Conservation (phyloP, 495 filamentous ascomycete species). For the Trichoderma parareesei region DNA sequence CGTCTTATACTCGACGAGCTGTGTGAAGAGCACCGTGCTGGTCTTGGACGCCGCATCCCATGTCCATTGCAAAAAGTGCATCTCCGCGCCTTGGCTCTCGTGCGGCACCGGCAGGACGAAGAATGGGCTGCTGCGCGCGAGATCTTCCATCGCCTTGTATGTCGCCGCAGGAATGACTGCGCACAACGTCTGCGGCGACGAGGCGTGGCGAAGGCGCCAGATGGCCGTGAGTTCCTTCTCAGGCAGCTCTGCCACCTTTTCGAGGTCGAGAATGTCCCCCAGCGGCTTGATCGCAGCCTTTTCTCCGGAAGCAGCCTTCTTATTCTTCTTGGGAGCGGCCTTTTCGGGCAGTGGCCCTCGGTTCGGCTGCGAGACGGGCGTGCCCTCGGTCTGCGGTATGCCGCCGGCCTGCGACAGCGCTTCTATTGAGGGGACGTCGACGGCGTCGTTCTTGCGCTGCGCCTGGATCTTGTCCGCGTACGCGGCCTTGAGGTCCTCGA, state of each 20-base stretch:
- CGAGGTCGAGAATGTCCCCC: constrained; percentile 71
- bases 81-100: constrained; percentile 60
- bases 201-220: constrained; percentile 84
- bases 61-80: constrained; percentile 75
- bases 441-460: constrained; percentile 47
- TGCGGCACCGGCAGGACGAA: constrained; percentile 90
- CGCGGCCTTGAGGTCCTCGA: constrained; percentile 69
- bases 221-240: constrained; percentile 75
- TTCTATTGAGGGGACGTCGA: constrained; percentile 26
- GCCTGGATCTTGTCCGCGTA: constrained; percentile 75
- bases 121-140: constrained; percentile 67
- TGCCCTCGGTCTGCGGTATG: constrained; percentile 12
- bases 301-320: constrained; percentile 18
- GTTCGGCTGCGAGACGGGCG: constrained; percentile 12
- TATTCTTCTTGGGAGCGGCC: constrained; percentile 13
- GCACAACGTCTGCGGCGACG: constrained; percentile 62
- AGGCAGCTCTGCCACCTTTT: constrained; percentile 64
- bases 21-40: constrained; percentile 83
- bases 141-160: constrained; percentile 56
- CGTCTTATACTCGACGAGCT: constrained; percentile 84
- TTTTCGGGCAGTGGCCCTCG: constrained; percentile 20
- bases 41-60: constrained; percentile 55
- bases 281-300: constrained; percentile 67
- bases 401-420: constrained; percentile 39
- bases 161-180: constrained; percentile 67